Evolutionary conservation across 768 basidiomycete species (phyloP).

Genomic region (Russula abietina): DNA sequence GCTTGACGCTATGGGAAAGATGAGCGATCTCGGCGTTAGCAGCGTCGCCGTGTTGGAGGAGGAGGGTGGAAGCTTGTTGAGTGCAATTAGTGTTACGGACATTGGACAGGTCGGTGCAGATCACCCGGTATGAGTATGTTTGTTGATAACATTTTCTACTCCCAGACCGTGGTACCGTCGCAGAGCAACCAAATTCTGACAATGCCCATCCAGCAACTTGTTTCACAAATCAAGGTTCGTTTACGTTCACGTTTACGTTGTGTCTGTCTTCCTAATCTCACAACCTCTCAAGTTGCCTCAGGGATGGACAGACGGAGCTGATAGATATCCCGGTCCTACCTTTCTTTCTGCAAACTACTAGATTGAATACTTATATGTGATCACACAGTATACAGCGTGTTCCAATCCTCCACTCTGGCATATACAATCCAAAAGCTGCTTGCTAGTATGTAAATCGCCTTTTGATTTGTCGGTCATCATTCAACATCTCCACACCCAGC

Average conservation of each 20-base stretch:
- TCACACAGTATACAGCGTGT: slow-evolving; percentile 64
- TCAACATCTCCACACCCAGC: slow-evolving; percentile 39
- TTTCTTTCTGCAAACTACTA: not conserved
- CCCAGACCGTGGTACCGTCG: slow-evolving; percentile 69
- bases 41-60: slow-evolving; percentile 74
- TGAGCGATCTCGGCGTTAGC: slow-evolving; percentile 83
- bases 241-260: not conserved
- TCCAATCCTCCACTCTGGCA: slow-evolving; percentile 53
- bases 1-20: slow-evolving; percentile 75
- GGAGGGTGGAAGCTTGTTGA: slow-evolving; percentile 53
- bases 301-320: slow-evolving; percentile 73
- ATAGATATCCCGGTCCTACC: slow-evolving; percentile 64
- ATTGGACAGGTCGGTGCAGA: slow-evolving; percentile 54
- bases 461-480: not conserved
- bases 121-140: not conserved
- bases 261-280: not conserved
- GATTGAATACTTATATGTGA: slow-evolving; percentile 1
- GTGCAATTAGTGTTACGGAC: slow-evolving; percentile 79
- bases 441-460: slow-evolving; percentile 53
- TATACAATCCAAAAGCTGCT: slow-evolving; percentile 77
- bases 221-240: slow-evolving; percentile 63
- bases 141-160: not conserved
- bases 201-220: slow-evolving; percentile 61
- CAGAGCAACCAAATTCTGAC: slow-evolving; percentile 73
- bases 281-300: slow-evolving; percentile 35